Conservation (phyloP, 1,284 basidiomycete genomes). For the Cryptococcus sp. region DNA sequence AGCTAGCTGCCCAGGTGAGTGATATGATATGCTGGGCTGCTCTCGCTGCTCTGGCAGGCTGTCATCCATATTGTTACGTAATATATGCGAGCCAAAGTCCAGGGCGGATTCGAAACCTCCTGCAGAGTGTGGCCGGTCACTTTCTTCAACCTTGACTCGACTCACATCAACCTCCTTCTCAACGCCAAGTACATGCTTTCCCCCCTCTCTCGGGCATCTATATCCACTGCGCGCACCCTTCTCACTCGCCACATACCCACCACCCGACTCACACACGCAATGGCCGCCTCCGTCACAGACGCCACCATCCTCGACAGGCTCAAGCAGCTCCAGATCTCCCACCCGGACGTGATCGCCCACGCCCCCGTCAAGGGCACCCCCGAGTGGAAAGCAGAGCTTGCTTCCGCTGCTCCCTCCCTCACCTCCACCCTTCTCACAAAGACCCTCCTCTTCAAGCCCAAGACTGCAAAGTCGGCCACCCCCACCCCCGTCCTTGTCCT, state of each 20-base stretch:
- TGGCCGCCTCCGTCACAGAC: slow-evolving; percentile 57
- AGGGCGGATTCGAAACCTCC: background rate
- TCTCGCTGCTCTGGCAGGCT: background rate
- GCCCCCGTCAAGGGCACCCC: slow-evolving; percentile 39
- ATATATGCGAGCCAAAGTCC: background rate
- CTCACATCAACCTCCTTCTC: background rate
- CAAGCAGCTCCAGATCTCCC: slow-evolving; percentile 37
- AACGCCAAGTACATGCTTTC: slow-evolving; percentile 13
- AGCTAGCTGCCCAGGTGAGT: too few species aligned
- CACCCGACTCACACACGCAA: background rate
- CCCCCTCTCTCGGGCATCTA: background rate
- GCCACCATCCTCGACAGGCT: slow-evolving; percentile 58
- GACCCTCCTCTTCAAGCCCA: slow-evolving; percentile 52
- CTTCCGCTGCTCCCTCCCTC: slow-evolving; percentile 14
- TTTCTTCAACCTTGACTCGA: background rate
- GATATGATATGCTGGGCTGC: too few species aligned
- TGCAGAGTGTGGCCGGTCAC: background rate
- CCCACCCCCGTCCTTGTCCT: slow-evolving; percentile 83
- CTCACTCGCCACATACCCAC: background rate
- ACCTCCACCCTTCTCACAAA: slow-evolving; percentile 9
- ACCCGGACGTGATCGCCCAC: slow-evolving; percentile 42
- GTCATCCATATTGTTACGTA: background rate
- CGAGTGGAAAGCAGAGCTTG: slow-evolving; percentile 48
- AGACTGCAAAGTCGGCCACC: slow-evolving; percentile 77
- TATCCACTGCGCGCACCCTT: background rate